phyloP scores from a whole-genome alignment of 1,284 basidiomycete genomes.

The Limonomyces culmigenus region DNA sequence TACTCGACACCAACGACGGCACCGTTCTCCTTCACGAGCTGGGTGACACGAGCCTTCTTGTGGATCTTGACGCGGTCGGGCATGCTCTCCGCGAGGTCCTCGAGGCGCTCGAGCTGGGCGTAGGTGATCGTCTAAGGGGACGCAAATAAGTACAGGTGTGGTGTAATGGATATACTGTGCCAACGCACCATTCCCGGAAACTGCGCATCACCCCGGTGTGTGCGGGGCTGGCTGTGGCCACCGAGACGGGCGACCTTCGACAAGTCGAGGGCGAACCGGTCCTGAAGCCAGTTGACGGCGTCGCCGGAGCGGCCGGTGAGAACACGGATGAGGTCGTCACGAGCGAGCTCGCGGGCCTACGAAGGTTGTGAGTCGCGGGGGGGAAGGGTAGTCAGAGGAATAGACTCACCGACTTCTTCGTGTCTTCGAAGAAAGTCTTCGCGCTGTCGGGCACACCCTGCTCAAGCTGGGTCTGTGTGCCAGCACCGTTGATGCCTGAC shows the following conservation, averaged over 20 bases:
- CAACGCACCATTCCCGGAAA: conserved; percentile 82
- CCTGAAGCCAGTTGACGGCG: conserved; percentile 92
- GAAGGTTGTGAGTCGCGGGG: not conserved
- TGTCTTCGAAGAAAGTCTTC: conserved; percentile 89
- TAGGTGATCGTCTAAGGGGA: conserved; percentile 70
- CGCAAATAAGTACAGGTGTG: not conserved
- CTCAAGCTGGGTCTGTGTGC: conserved; percentile 69
- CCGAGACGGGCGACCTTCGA: conserved; percentile 92
- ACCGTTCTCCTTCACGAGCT: conserved; percentile 8
- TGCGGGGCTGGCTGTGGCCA: conserved; percentile 87
- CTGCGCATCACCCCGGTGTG: conserved; percentile 86
- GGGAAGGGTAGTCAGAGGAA: conserved; percentile 1
- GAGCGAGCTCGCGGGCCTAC: conserved; percentile 82
- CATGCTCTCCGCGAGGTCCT: conserved; percentile 73
- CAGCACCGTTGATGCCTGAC: conserved; percentile 87
- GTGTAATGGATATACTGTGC: not conserved
- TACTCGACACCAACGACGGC: not conserved
- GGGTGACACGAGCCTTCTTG: conserved; percentile 83
- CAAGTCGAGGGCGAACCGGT: conserved; percentile 81
- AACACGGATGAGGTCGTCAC: conserved; percentile 90
- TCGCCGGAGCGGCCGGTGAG: conserved; percentile 90
- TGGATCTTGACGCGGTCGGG: conserved; percentile 85
- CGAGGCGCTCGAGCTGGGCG: conserved; percentile 85
- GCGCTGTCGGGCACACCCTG: conserved; percentile 72
- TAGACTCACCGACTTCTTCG: conserved; percentile 79